Base-by-base conservation (phyloP, 2,329 filamentous ascomycete genomes). In the Rasamsonia emersonii region DNA sequence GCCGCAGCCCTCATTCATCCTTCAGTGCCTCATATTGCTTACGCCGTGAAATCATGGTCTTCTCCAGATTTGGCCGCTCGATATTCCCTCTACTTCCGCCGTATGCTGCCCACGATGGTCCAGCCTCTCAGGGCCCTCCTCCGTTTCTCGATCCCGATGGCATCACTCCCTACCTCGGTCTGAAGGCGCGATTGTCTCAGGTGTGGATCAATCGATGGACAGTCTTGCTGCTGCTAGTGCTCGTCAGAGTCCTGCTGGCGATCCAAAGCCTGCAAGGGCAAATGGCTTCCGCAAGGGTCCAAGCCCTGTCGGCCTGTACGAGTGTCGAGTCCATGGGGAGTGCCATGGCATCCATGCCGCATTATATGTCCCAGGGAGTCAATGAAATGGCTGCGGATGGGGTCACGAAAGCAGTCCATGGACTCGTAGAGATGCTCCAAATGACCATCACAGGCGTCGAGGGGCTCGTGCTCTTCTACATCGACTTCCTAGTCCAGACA, bases 141-240 rank as follows among this genome's bases (percentile, higher is more conserved):
- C 70, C 70, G 63, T 67, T 71, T 60, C 60, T 68, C 53, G 71
- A 75, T 56, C 78, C 82, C 42, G 72, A 76, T 58, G 75, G 75
- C 53, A 72, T 82, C 52, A 95, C 86, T 42, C 89, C 91, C 40
- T 96, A 96, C 59, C 82, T 98, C 42, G 86, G 88, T 49, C 77
- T 95, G 53, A 77, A 79, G 51, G 80, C 89, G 49, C 80, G 88
- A 50, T 73, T 96, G 49, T 96, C 91, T 32, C 91, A 98, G 68
- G 73, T 93, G 59, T 95, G 89, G 86, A 79, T 98, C 65, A 96
- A 98, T 68, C 77, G 84, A 60, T 98, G 91, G 91, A 96, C 91
- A 23, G 70, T 96, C 38, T 71, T 98, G 28, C 70, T 96, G 28
- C 59, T 94, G 37, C 77, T 98, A 33, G 79, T 96, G 35, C 77